Evolutionary conservation across 768 basidiomycete genomes (phyloP), one percentile per base, ranked within the genome.

Genomic region (Fomitopsis serialis): DNA sequence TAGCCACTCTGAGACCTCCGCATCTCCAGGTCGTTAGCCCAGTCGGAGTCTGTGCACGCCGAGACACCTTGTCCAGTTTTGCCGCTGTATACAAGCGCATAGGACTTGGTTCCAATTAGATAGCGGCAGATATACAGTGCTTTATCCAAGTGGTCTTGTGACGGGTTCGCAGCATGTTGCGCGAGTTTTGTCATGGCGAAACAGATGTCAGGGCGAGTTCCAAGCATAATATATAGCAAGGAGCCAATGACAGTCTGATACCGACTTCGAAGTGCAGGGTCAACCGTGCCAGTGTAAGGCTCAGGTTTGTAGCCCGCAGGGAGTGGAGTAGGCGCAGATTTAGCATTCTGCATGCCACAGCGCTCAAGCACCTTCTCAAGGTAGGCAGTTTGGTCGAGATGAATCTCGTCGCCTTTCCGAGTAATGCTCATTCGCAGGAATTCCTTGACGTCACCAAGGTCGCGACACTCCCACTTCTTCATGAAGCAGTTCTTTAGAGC

Each of bases 121-220:
- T 54, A 54, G 25, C 29, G 11, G 42, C 42, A 48, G 19, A 54
- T 24, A 25, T 44, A 44, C n/a, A 48, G 25, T 19, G 13, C 42
- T 22, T 42, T 34, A 7, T 19, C 35, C 17, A 36, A 34, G 44
- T 54, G 54, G 12, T 54, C 54, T 12, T 54, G 34, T 21, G 42
- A 44, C 23, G 72, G 74, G 48, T 72, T 69, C 4, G 61, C 55
- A 55, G 29, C 29, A 32, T 69, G 75, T 27, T 70, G 70, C 3
- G 65, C 55, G 0, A 78, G 58, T 1, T 58, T 55, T 1, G 61
- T 55, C 8, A 74, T 69, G 1, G 72, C 63, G 54, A 63, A 74
- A 0, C 69, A 59, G 35, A 77, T 75, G 53, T 77, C 73, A 1
- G 73, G 72, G 1, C 68, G 63, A 0, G 71, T 71, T 5, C 59